phyloP scores from a whole-genome alignment of 805 yeast genomes.

The Phaffomyces opuntiae region DNA sequence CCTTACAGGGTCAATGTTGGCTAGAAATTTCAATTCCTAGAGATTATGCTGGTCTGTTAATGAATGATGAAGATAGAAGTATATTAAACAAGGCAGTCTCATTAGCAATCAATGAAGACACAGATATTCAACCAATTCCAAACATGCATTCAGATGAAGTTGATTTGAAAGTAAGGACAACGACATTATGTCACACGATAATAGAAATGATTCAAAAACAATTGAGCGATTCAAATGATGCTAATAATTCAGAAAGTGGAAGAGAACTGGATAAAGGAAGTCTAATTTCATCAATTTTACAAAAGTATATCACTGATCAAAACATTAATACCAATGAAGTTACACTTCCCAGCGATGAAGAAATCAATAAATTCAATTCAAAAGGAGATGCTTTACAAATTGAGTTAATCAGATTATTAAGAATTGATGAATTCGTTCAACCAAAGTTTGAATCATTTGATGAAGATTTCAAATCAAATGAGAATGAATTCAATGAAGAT shows the following conservation, averaged over 20 bases:
- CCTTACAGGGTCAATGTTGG: slow-evolving; percentile 20
- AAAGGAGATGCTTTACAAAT: slow-evolving; percentile 22
- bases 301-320: not conserved
- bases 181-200: slow-evolving; percentile 14
- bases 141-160: slow-evolving; percentile 7
- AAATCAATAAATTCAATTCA: slow-evolving; percentile 10
- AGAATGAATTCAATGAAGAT: slow-evolving; percentile 13
- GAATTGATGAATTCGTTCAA: slow-evolving; percentile 16
- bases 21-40: slow-evolving; percentile 13
- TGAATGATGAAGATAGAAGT: slow-evolving; percentile 4
- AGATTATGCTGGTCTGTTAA: slow-evolving; percentile 13
- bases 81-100: slow-evolving; percentile 7
- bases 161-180: slow-evolving; percentile 14
- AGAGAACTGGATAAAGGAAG: slow-evolving; percentile 3
- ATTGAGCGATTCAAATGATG: too few species aligned
- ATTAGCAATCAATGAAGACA: not conserved
- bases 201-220: slow-evolving; percentile 10
- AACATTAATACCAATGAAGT: not conserved
- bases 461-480: slow-evolving; percentile 6
- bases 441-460: slow-evolving; percentile 12
- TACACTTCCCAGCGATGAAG: slow-evolving; percentile 9
- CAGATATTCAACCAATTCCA: not conserved
- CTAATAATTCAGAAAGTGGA: not conserved
- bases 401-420: slow-evolving; percentile 18
- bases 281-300: not conserved